These are phyloP conservation scores for Alternaria sp. DNA, from an alignment of 2,329 filamentous ascomycete species.

Conservation along the genomic window DNA sequence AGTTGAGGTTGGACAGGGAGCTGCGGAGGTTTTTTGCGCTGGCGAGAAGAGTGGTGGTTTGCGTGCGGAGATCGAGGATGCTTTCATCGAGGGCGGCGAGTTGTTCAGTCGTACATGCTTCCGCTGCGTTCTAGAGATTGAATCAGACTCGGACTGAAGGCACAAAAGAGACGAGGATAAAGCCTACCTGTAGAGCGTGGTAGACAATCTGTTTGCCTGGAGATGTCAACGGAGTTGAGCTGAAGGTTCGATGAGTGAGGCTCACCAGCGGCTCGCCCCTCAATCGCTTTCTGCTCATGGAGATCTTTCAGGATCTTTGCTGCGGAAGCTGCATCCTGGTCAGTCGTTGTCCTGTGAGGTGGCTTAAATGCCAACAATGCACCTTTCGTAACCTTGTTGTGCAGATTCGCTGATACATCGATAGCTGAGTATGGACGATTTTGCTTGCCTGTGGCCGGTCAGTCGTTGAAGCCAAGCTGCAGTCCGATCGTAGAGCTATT, in stretches of 20 bases:
- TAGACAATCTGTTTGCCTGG: constrained; percentile 70
- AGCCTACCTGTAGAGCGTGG: constrained; percentile 59
- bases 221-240: constrained; percentile 3
- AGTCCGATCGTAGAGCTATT: not conserved
- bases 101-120: constrained; percentile 58
- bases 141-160: not conserved
- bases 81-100: constrained; percentile 60
- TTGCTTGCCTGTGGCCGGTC: constrained; percentile 54
- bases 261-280: constrained; percentile 63
- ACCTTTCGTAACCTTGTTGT: constrained; percentile 68
- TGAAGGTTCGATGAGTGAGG: not conserved
- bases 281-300: constrained; percentile 67
- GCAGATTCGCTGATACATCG: constrained; percentile 68
- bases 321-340: constrained; percentile 59
- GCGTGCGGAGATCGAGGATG: constrained; percentile 57
- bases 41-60: constrained; percentile 56
- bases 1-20: constrained; percentile 57
- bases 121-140: constrained; percentile 56
- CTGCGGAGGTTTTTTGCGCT: constrained; percentile 61
- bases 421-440: constrained; percentile 66
- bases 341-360: constrained; percentile 19
- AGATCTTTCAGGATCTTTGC: constrained; percentile 70
- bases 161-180: not conserved
- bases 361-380: not conserved
- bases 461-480: constrained; percentile 5